Percentiles rank a stretch among this genome's conserved stretches.
These are phyloP conservation scores for Fusarium udum DNA, from an alignment of 2,329 filamentous ascomycete genomes.

Conservation along the genomic window DNA sequence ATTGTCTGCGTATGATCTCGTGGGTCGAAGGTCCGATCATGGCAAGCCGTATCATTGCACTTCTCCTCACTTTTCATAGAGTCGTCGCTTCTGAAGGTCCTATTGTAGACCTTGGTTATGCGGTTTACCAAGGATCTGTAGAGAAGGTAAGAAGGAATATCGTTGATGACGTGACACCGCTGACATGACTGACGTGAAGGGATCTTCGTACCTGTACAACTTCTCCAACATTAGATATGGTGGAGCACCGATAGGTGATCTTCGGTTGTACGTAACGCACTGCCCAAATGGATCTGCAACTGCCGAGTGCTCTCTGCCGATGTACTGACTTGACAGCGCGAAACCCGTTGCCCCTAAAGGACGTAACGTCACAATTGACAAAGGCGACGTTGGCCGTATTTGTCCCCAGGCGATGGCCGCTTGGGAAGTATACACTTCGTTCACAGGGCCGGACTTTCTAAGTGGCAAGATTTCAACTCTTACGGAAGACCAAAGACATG, in stretches of 20 bases:
- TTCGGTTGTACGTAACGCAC: not conserved
- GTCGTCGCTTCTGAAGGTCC: not conserved
- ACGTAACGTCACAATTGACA: not conserved
- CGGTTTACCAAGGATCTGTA: not conserved
- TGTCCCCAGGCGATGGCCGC: not conserved
- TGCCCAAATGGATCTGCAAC: accelerated
- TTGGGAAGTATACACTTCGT: not conserved
- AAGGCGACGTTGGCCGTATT: not conserved
- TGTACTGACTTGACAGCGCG: not conserved
- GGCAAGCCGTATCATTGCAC: not conserved
- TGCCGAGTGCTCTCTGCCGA: not conserved
- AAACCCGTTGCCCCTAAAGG: not conserved
- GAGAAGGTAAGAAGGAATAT: not conserved
- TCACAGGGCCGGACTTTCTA: not conserved
- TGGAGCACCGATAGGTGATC: not conserved
- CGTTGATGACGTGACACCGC: not conserved
- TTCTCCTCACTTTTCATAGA: not conserved
- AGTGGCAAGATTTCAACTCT: not conserved
- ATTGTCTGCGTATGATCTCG: not conserved
- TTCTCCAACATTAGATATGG: not conserved
- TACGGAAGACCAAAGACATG: not conserved
- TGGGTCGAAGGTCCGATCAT: not conserved
- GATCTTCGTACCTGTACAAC: not conserved
- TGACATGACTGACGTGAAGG: not conserved
- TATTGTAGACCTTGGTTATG: not conserved